phyloP scores from a whole-genome alignment of 371 early-diverging fungal species.

The Mortierella polycephala region DNA sequence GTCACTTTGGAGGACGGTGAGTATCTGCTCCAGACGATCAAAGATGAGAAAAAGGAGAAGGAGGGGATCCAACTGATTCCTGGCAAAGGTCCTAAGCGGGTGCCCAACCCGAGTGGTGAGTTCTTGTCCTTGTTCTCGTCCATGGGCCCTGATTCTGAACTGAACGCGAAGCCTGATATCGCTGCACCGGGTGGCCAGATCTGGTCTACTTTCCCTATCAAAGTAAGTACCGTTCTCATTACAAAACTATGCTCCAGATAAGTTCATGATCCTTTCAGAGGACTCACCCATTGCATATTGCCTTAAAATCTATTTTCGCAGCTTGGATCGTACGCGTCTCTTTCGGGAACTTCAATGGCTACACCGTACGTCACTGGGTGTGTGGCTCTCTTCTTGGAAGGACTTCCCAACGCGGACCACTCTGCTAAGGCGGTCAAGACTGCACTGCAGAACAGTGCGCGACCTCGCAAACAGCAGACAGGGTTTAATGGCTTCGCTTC shows the following conservation, averaged over 20 bases:
- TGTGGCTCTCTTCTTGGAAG: conserved; percentile 68
- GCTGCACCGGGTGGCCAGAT: conserved; percentile 81
- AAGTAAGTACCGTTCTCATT: conserved; percentile 13
- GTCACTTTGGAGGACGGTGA: conserved; percentile 57
- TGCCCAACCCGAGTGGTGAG: conserved; percentile 59
- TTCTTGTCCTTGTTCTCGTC: conserved; percentile 64
- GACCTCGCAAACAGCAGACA: conserved; percentile 57
- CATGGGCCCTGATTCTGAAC: conserved; percentile 77
- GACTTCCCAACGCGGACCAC: conserved; percentile 29
- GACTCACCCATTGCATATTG: neutral
- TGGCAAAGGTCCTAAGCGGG: conserved; percentile 37
- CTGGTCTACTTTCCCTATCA: conserved; percentile 74
- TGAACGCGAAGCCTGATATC: conserved; percentile 79
- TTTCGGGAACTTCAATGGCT: conserved; percentile 78
- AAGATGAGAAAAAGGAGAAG: conserved; percentile 12
- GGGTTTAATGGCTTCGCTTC: conserved; percentile 56
- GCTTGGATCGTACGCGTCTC: conserved; percentile 66
- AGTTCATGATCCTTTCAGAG: neutral
- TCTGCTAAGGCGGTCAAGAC: conserved; percentile 43
- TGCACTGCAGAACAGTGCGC: conserved; percentile 63
- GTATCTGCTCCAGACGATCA: conserved; percentile 26
- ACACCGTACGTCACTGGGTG: conserved; percentile 79
- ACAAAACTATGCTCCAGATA: too few species aligned
- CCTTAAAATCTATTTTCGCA: neutral
- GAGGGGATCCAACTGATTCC: conserved; percentile 32